A percentile compares a stretch with the other conserved stretches of the same genome.
Evolutionary conservation across 129 eudicot species (phyloP).

Genomic region (Tagetes erecta): DNA sequence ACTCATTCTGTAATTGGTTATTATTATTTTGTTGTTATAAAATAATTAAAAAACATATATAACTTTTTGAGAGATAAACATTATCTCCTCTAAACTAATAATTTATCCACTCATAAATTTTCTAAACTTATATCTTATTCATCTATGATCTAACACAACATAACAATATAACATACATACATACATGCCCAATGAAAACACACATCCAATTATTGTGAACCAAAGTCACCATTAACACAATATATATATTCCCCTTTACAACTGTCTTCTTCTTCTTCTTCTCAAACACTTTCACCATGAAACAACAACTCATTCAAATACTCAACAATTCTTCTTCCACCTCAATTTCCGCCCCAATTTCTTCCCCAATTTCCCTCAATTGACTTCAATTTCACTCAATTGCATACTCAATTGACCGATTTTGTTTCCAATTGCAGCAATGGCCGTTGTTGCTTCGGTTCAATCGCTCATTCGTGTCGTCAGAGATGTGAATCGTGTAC

Average conservation of each 20-base stretch:
- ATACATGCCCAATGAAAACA: not conserved
- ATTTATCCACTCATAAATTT: not conserved
- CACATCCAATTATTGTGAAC: constrained; percentile 27
- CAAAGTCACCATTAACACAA: constrained; percentile 22
- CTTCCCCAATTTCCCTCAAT: not conserved
- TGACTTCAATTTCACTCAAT: not conserved
- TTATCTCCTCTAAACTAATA: not conserved
- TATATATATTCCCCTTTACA: constrained; percentile 32
- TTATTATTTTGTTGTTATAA: not conserved
- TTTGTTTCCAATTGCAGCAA: constrained; percentile 24
- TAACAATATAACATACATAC: not conserved
- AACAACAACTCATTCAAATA: constrained; percentile 13
- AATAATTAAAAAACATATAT: not conserved
- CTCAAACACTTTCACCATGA: constrained; percentile 24
- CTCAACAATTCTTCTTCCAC: constrained; percentile 13
- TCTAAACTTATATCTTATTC: not conserved
- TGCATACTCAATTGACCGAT: not conserved
- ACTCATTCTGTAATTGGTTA: not conserved
- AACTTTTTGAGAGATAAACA: not conserved
- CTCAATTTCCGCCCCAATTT: constrained; percentile 35
- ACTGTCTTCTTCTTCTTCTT: constrained; percentile 32
- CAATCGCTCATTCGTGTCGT: constrained; percentile 60
- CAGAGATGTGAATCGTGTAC: constrained; percentile 47
- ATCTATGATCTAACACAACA: not conserved
- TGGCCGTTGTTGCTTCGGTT: constrained; percentile 56